Conservation (phyloP, 805 yeast species). For the Barnettozyma pratensis region DNA sequence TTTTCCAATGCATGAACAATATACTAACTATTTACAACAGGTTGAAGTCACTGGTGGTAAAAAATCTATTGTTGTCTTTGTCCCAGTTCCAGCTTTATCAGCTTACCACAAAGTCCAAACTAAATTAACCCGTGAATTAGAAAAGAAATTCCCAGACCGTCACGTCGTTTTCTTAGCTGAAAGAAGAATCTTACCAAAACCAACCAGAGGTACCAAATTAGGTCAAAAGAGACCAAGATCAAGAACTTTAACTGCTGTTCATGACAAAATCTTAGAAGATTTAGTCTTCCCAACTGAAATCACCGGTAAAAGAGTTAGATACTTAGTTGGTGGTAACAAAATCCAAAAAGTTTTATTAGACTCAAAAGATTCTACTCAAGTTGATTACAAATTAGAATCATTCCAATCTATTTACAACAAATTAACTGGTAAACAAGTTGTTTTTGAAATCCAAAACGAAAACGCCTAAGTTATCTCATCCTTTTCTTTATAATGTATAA, state of each 20-base stretch:
- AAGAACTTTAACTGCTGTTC: conserved; percentile 98
- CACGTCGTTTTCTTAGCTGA: conserved; percentile 99
- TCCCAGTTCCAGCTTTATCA: conserved; percentile 91
- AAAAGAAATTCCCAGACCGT: conserved; percentile 99
- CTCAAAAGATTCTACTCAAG: conserved; percentile 94
- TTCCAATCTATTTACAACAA: conserved; percentile 98
- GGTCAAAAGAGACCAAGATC: conserved; percentile 99
- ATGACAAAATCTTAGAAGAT: conserved; percentile 97
- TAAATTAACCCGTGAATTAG: conserved; percentile 98
- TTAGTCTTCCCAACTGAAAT: conserved; percentile 99
- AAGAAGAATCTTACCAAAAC: conserved; percentile 99
- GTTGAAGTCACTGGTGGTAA: conserved; percentile 97
- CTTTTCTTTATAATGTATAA: conserved; percentile 8
- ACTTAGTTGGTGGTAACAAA: conserved; percentile 98
- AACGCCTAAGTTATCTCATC: conserved; percentile 32
- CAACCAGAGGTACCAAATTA: conserved; percentile 92
- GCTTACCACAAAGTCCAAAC: conserved; percentile 97
- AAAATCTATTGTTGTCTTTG: conserved; percentile 97
- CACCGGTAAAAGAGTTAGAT: conserved; percentile 98
- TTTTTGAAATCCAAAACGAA: conserved; percentile 82
- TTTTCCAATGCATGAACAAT: background rate
- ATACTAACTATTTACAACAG: conserved; percentile 30
- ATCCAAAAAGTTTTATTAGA: conserved; percentile 96
- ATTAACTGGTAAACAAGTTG: conserved; percentile 99
- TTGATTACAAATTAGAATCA: conserved; percentile 98